Percentiles rank a stretch among this genome's conserved stretches.
Conservation (phyloP, 148 eudicot genomes). For the Chenopodium formosanum region DNA sequence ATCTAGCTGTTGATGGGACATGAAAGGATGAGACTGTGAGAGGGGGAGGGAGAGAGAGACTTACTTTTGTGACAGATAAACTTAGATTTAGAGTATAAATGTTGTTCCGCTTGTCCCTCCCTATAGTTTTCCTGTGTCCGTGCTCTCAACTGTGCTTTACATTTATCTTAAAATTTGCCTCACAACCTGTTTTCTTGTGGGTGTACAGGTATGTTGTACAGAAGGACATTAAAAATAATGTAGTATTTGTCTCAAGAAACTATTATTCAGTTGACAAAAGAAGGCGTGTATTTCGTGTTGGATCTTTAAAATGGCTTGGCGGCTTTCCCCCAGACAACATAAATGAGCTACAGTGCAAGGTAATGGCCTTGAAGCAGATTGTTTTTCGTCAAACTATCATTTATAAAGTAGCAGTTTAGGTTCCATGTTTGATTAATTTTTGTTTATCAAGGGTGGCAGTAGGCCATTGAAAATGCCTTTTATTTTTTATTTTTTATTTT, state of each 20-base stretch:
- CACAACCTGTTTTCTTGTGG: neutral
- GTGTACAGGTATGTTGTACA: slow-evolving; percentile 85
- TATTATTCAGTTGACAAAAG: slow-evolving; percentile 87
- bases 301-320: slow-evolving; percentile 83
- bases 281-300: slow-evolving; percentile 87
- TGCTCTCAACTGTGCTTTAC: neutral
- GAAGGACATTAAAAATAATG: slow-evolving; percentile 84
- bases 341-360: slow-evolving; percentile 80
- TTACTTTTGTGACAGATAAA: neutral
- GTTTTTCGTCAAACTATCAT: neutral
- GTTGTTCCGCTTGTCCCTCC: neutral
- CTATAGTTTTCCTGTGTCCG: neutral
- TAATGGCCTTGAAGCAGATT: slow-evolving; percentile 15
- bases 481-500: neutral
- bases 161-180: neutral
- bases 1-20: neutral
- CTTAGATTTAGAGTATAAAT: neutral
- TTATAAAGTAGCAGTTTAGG: neutral
- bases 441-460: neutral
- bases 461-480: neutral
- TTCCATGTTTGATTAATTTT: neutral
- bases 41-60: neutral
- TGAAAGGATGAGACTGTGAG: too few relatives aligned
- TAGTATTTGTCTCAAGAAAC: slow-evolving; percentile 87
- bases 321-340: slow-evolving; percentile 43